phyloP scores from a whole-genome alignment of 768 basidiomycete genomes.

The Kwoniella mangroviensis region DNA sequence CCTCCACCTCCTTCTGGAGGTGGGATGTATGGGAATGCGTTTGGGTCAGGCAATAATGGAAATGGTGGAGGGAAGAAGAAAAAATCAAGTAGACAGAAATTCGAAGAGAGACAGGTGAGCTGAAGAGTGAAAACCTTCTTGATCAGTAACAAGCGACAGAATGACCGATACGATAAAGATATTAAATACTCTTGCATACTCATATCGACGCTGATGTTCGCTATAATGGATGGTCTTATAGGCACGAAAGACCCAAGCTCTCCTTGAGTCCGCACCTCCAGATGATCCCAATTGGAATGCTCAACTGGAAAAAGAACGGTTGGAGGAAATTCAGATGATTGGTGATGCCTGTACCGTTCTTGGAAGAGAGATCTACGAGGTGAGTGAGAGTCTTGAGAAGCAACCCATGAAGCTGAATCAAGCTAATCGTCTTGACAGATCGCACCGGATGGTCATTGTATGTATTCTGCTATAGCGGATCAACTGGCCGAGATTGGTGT shows the following conservation, averaged over 20 bases:
- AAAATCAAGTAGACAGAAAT: constrained; percentile 56
- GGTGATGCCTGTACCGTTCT: constrained; percentile 48
- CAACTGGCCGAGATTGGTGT: constrained; percentile 78
- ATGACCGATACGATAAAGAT: too few species aligned
- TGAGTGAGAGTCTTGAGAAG: constrained; percentile 21
- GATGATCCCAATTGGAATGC: constrained; percentile 51
- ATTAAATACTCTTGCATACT: too few species aligned
- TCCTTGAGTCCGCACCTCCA: constrained; percentile 50
- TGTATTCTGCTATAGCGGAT: constrained; percentile 91
- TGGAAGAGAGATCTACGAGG: constrained; percentile 54
- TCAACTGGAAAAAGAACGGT: constrained; percentile 53
- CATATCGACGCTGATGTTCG: too few species aligned
- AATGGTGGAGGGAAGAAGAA: constrained; percentile 47
- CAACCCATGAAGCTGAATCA: too few species aligned
- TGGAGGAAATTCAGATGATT: constrained; percentile 55
- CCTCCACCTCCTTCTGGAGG: constrained; percentile 17
- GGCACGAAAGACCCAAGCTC: constrained; percentile 55
- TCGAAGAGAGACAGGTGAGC: constrained; percentile 57
- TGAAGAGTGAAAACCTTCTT: too few species aligned
- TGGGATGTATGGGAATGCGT: constrained; percentile 28
- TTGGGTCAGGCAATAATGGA: constrained; percentile 7
- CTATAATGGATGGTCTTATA: too few species aligned
- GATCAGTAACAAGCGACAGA: too few species aligned
- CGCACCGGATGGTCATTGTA: constrained; percentile 92
- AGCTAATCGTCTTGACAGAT: constrained; percentile 60